These are phyloP conservation scores for Ilyonectria sp. DNA, from an alignment of 2,329 filamentous ascomycete species.

Conservation along the genomic window DNA sequence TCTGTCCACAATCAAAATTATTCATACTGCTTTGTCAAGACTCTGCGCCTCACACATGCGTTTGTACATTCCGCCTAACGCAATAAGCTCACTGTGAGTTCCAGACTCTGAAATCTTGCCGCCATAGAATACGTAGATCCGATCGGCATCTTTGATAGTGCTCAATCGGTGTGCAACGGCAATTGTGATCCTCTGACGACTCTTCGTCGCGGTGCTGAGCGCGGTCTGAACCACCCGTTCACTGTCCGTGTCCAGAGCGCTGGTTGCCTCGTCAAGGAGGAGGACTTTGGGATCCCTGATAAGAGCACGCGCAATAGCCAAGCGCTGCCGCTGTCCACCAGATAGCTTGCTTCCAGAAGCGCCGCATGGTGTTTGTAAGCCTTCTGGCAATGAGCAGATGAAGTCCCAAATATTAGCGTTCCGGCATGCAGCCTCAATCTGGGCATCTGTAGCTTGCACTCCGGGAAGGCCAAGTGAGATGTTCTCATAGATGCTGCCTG, in stretches of 20 bases:
- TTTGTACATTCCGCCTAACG: neutral
- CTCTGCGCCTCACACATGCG: neutral
- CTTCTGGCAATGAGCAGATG: conserved; percentile 42
- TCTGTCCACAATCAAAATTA: no score
- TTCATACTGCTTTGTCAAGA: neutral
- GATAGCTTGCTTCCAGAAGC: neutral
- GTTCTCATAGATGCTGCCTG: conserved; percentile 69
- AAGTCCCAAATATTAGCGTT: conserved; percentile 66
- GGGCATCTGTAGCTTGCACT: conserved; percentile 27
- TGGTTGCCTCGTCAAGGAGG: conserved; percentile 15
- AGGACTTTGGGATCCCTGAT: neutral
- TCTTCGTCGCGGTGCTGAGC: neutral
- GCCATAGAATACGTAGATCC: neutral
- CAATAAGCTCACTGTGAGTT: neutral
- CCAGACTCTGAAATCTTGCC: neutral
- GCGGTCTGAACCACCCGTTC: conserved; percentile 11
- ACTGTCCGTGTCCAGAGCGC: neutral
- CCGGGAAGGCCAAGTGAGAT: conserved; percentile 61
- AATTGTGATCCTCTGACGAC: neutral
- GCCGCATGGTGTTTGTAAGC: neutral
- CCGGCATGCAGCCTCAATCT: conserved; percentile 60
- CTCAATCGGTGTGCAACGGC: conserved; percentile 7
- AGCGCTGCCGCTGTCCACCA: conserved; percentile 9
- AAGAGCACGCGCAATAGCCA: conserved; percentile 11
- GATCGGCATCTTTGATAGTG: neutral